Conservation (phyloP, 2,329 filamentous ascomycete species). For the Cytospora schulzeri region DNA sequence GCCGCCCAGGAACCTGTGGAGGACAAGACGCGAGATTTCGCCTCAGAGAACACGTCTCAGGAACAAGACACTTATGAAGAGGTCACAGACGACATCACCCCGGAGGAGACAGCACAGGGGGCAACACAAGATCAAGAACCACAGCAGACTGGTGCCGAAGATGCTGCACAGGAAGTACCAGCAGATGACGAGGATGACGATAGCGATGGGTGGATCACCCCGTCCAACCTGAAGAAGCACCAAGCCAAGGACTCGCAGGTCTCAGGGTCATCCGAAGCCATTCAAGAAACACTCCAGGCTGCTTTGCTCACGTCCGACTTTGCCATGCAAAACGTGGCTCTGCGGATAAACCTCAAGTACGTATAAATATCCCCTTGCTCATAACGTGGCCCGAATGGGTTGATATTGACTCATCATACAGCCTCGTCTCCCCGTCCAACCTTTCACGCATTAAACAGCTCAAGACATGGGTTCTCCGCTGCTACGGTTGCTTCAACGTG, state of each 20-base stretch:
- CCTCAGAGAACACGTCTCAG: not conserved
- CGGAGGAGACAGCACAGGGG: slow-evolving; percentile 24
- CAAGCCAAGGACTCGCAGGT: slow-evolving; percentile 66
- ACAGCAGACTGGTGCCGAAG: slow-evolving; percentile 36
- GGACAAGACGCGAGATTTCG: not conserved
- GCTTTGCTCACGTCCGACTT: slow-evolving; percentile 95
- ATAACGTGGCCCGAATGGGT: not conserved
- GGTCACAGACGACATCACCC: slow-evolving; percentile 18
- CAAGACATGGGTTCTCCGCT: slow-evolving; percentile 87
- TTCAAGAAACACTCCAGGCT: slow-evolving; percentile 72
- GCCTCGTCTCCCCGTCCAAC: slow-evolving; percentile 73
- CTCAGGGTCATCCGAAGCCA: slow-evolving; percentile 49
- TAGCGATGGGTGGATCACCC: slow-evolving; percentile 88
- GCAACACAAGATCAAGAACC: slow-evolving; percentile 32
- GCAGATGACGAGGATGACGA: slow-evolving; percentile 50
- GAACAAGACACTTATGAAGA: slow-evolving; percentile 27
- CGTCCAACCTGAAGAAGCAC: slow-evolving; percentile 84
- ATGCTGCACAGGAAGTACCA: slow-evolving; percentile 37
- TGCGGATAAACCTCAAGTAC: slow-evolving; percentile 81
- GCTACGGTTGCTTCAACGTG: slow-evolving; percentile 88
- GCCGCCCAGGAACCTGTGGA: not conserved
- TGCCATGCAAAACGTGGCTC: slow-evolving; percentile 95
- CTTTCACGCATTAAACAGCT: slow-evolving; percentile 81
- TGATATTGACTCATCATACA: slow-evolving; percentile 35
- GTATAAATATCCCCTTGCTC: not conserved